phyloP scores from a whole-genome alignment of 2,329 filamentous ascomycete species.

The Zelopaecilomyces penicillatus region DNA sequence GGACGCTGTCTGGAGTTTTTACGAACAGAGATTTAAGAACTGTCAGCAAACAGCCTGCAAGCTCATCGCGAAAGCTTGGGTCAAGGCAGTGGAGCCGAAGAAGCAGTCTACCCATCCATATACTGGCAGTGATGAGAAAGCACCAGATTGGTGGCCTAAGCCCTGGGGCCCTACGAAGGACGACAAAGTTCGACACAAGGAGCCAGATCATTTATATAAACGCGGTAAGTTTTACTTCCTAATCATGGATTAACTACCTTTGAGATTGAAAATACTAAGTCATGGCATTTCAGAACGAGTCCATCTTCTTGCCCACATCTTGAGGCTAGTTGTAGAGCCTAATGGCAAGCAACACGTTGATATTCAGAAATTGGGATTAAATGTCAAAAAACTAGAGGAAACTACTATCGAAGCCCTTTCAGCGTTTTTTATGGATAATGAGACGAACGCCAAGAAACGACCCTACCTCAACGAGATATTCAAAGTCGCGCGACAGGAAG shows the following conservation, averaged over 20 bases:
- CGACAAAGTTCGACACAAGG: conserved; percentile 56
- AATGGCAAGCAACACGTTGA: conserved; percentile 39
- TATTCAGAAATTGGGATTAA: conserved; percentile 45
- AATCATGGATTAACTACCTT: not conserved
- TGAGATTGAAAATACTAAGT: not conserved
- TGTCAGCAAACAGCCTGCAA: conserved; percentile 67
- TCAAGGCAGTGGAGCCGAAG: conserved; percentile 67
- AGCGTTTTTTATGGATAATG: conserved; percentile 49
- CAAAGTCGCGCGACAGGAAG: conserved; percentile 48
- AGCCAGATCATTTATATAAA: conserved; percentile 66
- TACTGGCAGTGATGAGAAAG: conserved; percentile 53
- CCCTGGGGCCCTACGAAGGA: conserved; percentile 41
- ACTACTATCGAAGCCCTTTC: conserved; percentile 50
- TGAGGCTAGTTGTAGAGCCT: conserved; percentile 48
- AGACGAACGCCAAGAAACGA: conserved; percentile 47
- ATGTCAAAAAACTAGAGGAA: conserved; percentile 48
- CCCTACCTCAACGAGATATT: conserved; percentile 53
- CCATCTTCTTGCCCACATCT: conserved; percentile 49
- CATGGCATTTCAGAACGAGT: conserved; percentile 42
- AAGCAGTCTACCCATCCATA: conserved; percentile 71
- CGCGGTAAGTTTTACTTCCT: conserved; percentile 39
- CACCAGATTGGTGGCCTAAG: conserved; percentile 60
- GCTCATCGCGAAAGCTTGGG: conserved; percentile 65
- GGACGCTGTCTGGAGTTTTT: conserved; percentile 49
- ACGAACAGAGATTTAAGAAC: conserved; percentile 52